Base-by-base conservation (phyloP, 2,329 filamentous ascomycete species). In the Colletotrichum neosansevieriae region DNA sequence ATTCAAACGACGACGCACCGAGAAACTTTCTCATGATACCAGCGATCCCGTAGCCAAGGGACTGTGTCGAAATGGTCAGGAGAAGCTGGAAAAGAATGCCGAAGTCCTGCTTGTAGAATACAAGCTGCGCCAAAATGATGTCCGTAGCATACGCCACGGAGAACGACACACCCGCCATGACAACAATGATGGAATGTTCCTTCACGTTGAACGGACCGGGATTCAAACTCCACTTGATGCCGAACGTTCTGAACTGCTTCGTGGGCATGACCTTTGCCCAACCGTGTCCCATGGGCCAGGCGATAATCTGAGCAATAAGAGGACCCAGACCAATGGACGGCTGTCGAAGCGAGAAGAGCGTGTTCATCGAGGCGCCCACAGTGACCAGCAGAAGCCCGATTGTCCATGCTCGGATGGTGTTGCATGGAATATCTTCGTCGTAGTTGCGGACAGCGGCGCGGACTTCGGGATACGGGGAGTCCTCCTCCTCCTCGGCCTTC, bases 121-220 rank as follows among this genome's bases (percentile, higher is more conserved):
- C 85, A 17, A 88, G 80, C 78, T 93, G 91, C 0, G 91, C 91
- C 2, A 93, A 82, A 50, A 94, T 86, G 34, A 93, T 90, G 72
- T 94, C 91, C 1, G 91, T 93, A 1, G 91, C 90, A 73, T 94
- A 94, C 3, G 91, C 89, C 6, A 85, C 88, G 57, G 81, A 89
- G 71, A 92, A 92, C 5, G 90, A 89, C 6, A 92, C 89, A 74
- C 91, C 88, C 15, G 92, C 90, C 88, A 91, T 91, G 71, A 91
- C 87, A 17, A 89, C 87, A 64, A 92, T 91, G 69, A 92, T 85
- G 47, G 88, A 80, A 75, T 92, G 90, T 74, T 92, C 90, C 76
- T 92, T 92, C 75, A 90, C 84, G 73, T 91, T 92, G 78, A 92
- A 92, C 1, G 89, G 89, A 0, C 89, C 89, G 0, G 89, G 88